Evolutionary conservation across 2,329 filamentous ascomycete species (phyloP), one percentile per base, ranked within the genome.

Genomic region (Chaetoscypha palmicola): DNA sequence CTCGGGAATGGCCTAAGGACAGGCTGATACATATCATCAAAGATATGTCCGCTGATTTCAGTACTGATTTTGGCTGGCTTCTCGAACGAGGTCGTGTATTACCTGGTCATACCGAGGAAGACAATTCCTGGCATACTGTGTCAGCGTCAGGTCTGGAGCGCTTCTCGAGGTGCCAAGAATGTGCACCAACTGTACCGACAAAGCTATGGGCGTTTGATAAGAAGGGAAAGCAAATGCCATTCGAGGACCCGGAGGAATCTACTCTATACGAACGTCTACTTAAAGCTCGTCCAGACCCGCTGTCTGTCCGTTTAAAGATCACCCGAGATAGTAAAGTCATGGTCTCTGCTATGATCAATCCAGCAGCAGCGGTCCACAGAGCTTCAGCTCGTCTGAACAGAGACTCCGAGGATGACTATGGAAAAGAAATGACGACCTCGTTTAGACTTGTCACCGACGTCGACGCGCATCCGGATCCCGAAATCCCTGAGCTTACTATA

Each of bases 211-310:
- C 51, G 3, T 42, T 38, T 5, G 30, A 46, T 2, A 46, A 35
- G 14, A 55, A 55, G 8, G 55, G 59, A 4, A 62, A 62, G 31
- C 53, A 71, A 14, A 62, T 61, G 11, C 65, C 72, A 1, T 70
- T 69, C 38, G 77, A 79, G 53, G 67, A 79, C 49, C 66, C 69
- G 0, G 56, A 66, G 43, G 65, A 69, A 47, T 74, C 75, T 22
- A 69, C 68, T 2, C 45, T 57, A 0, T 77, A 70, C 48, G 77
- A 80, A 53, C 64, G 65, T 28, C 62, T 63, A 1, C 55, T 76
- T 9, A 79, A 79, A 51, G 57, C 58, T 14, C 63, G 69, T 10
- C 69, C 73, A 2, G 39, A 61, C 0, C 57, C 68, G 2, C 69
- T 73, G 34, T 49, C 66, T 14, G 62, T 66, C 1, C 66, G 68